Evolutionary conservation across 2,329 filamentous ascomycete genomes (phyloP).

Genomic region (Neoscytalidium dimidiatum): DNA sequence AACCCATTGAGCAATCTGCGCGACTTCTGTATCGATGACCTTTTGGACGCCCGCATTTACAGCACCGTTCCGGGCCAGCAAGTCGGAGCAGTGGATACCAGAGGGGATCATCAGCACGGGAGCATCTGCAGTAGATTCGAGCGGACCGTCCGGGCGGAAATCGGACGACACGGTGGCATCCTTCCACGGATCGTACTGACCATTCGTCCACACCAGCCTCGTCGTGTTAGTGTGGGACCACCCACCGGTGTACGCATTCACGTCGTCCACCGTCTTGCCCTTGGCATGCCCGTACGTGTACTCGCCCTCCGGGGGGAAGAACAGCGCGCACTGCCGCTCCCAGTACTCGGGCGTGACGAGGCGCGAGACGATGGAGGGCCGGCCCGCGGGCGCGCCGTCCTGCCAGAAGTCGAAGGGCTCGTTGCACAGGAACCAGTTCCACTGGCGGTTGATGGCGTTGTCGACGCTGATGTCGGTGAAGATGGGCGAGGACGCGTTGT

Average conservation of each 20-base stretch:
- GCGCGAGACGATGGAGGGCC: conserved; percentile 54
- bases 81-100: conserved; percentile 59
- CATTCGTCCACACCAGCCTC: conserved; percentile 61
- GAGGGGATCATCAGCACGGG: conserved; percentile 58
- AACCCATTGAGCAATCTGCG: conserved; percentile 57
- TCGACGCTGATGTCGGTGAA: conserved; percentile 52
- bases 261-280: conserved; percentile 49
- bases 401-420: conserved; percentile 63
- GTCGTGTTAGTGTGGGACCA: conserved; percentile 56
- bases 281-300: conserved; percentile 52
- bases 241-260: conserved; percentile 59
- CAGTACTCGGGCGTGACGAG: conserved; percentile 55
- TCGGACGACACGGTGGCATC: conserved; percentile 55
- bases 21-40: conserved; percentile 53
- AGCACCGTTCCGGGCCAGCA: conserved; percentile 48
- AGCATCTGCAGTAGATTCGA: conserved; percentile 47
- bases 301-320: conserved; percentile 56
- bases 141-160: conserved; percentile 57
- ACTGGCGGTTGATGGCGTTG: conserved; percentile 55
- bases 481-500: conserved; percentile 51
- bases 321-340: conserved; percentile 57
- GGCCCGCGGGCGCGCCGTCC: conserved; percentile 51
- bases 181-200: conserved; percentile 62
- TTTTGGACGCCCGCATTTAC: conserved; percentile 51
- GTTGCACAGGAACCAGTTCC: conserved; percentile 65